Evolutionary conservation across 768 basidiomycete genomes (phyloP).

Genomic region (Pleurotus salmoneostramineus): DNA sequence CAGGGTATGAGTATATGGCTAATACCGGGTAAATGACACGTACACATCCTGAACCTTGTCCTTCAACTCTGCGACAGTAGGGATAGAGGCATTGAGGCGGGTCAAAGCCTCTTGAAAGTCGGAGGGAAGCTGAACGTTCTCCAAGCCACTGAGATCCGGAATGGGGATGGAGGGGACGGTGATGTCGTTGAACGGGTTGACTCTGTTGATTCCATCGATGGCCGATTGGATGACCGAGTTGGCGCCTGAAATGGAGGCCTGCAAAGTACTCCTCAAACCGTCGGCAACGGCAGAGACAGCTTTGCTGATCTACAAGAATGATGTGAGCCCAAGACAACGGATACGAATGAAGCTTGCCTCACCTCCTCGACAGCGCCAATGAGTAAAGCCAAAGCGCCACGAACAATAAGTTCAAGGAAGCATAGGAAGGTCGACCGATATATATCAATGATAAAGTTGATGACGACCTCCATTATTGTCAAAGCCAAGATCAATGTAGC

Average conservation of each 20-base stretch:
- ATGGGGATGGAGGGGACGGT: conserved; percentile 68
- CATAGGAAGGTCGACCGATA: conserved; percentile 94
- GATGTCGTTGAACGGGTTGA: conserved; percentile 71
- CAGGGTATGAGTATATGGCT: background rate
- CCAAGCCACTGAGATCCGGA: conserved; percentile 68
- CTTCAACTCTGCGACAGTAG: conserved; percentile 74
- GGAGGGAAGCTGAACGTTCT: conserved; percentile 77
- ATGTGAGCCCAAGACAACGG: conserved; percentile 11
- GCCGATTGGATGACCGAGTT: conserved; percentile 66
- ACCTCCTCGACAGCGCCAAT: conserved; percentile 85
- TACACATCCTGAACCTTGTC: conserved; percentile 64
- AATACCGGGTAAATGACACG: conserved; percentile 21
- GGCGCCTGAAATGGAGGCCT: conserved; percentile 61
- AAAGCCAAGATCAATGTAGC: conserved; percentile 68
- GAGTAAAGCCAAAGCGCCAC: conserved; percentile 74
- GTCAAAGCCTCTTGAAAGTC: conserved; percentile 70
- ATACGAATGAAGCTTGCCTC: conserved; percentile 16
- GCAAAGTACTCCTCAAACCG: conserved; percentile 64
- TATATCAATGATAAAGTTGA: conserved; percentile 88
- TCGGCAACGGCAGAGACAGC: conserved; percentile 58
- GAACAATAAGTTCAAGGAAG: conserved; percentile 85
- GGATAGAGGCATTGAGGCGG: conserved; percentile 78
- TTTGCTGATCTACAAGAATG: conserved; percentile 55
- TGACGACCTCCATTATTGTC: conserved; percentile 81
- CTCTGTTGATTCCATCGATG: conserved; percentile 66